These are phyloP conservation scores for Pythium pyrilobum DNA, from an alignment of 352 stramenopile genomes.

Conservation along the genomic window DNA sequence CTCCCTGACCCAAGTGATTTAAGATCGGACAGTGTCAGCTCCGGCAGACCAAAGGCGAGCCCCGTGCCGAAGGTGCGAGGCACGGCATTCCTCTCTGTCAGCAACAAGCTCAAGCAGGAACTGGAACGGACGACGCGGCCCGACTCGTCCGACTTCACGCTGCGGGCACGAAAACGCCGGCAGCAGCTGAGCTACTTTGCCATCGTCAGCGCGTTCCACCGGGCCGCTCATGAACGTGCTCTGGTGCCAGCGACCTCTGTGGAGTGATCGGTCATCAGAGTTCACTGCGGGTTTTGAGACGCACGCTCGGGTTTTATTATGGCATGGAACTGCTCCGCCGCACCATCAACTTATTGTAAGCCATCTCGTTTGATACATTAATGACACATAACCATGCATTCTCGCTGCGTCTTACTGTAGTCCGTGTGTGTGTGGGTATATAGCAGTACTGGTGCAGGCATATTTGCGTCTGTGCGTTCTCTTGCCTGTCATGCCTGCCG, in stretches of 20 bases:
- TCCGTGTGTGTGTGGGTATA: too few relatives aligned
- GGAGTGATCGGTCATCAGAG: constrained; percentile 10
- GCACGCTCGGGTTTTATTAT: too few relatives aligned
- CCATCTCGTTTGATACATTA: too few relatives aligned
- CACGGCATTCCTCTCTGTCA: constrained; percentile 61
- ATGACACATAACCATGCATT: too few relatives aligned
- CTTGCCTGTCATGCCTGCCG: too few relatives aligned
- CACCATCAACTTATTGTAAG: background rate
- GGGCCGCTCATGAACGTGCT: constrained; percentile 59
- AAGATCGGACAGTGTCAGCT: background rate
- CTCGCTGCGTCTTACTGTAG: too few relatives aligned
- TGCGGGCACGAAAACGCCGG: constrained; percentile 45
- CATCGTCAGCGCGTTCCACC: constrained; percentile 76
- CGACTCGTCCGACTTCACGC: constrained; percentile 36
- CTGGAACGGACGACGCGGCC: constrained; percentile 40
- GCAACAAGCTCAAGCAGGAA: constrained; percentile 66
- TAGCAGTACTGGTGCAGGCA: too few relatives aligned
- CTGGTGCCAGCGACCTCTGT: constrained; percentile 7
- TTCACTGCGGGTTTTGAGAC: too few relatives aligned
- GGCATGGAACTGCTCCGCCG: background rate
- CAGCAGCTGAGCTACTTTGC: constrained; percentile 78
- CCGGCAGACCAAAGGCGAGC: constrained; percentile 23
- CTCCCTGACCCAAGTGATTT: constrained; percentile 24
- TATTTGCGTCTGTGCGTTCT: too few relatives aligned
- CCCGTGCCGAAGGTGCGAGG: constrained; percentile 30